These are phyloP conservation scores for Camelina sativa DNA, from an alignment of 345 rosid genomes.

Conservation along the genomic window DNA sequence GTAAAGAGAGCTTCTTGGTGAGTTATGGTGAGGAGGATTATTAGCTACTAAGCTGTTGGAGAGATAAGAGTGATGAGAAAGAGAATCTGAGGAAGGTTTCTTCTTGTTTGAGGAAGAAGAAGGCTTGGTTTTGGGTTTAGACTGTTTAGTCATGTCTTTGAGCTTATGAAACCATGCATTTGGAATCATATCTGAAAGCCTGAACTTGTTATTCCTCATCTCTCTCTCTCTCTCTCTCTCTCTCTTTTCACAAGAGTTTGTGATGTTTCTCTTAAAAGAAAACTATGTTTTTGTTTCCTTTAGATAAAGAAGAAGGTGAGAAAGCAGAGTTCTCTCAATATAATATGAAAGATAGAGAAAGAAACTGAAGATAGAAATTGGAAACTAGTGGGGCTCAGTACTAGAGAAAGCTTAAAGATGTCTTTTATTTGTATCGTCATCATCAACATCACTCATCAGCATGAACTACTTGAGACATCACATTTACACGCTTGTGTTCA, in stretches of 20 bases:
- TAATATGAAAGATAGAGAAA: conserved; percentile 24
- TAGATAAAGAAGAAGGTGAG: not conserved
- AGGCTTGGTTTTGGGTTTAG: conserved; percentile 33
- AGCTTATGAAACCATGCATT: conserved; percentile 85
- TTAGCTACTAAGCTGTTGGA: conserved; percentile 43
- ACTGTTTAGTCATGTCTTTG: conserved; percentile 56
- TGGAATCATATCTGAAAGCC: conserved; percentile 67
- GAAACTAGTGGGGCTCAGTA: conserved; percentile 22
- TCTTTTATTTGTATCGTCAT: conserved; percentile 35
- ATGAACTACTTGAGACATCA: conserved; percentile 35
- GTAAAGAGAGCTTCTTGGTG: conserved; percentile 50
- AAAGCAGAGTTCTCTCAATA: conserved; percentile 1
- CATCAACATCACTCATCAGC: conserved; percentile 26
- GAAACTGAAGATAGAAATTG: conserved; percentile 9
- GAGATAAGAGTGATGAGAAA: conserved; percentile 40
- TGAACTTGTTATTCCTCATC: conserved; percentile 74
- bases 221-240: conserved; percentile 15
- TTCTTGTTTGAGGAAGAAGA: conserved; percentile 32
- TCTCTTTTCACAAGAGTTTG: conserved; percentile 22
- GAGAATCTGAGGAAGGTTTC: conserved; percentile 30
- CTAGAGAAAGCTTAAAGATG: conserved; percentile 25
- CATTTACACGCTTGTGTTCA: conserved; percentile 36
- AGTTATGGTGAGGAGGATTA: conserved; percentile 44
- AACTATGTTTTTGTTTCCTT: conserved; percentile 8
- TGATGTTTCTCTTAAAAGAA: conserved; percentile 14